Base-by-base conservation (phyloP, 1,284 basidiomycete genomes). In the Ustilago bromivora region DNA sequence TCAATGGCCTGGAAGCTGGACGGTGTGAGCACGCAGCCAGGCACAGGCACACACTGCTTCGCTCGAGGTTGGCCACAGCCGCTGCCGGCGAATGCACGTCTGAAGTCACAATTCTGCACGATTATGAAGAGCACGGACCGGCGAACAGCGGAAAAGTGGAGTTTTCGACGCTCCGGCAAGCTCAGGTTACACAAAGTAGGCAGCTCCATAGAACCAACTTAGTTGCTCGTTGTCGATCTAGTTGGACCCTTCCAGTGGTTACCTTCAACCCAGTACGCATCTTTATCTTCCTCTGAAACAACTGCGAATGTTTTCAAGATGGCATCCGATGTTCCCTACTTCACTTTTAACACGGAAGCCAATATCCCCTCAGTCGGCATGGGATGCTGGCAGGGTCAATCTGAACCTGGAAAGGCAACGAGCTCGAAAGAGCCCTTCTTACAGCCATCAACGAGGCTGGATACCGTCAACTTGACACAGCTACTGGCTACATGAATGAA, bases 401-500 rank as follows among this genome's bases (percentile, higher is more conserved):
- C 73, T 2, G 78, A 70, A n/a, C 35, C 62, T 9, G 66, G 68
- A 32, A 49, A 11, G 72, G 76, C 55, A 57, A 71, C 31, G 71
- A 68, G 36, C 61, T 81, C 31, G 53, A 73, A 32, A 19, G 32
- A 9, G 69, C 69, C 17, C 61, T 81, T 7, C 53, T 57, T n/a
- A 46, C 36, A 0, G 66, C 78, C n/a, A 54, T 75, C 66, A 52
- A 77, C 57, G 51, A 71, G 17, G 59, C 63, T 1, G 81, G 81
- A n/a, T 83, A 83, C 54, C 76, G 79, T n/a, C 81, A 79, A 51
- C 65, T 80, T 35, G 80, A 82, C 61, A 79, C 78, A 2, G 80
- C 80, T 2, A 62, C 73, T 28, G 43, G 68, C 10, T 83, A 87
- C 68, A 78, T 85, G 51, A 96, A 96, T 86, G 94, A 96, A 87